phyloP scores from a whole-genome alignment of 148 eudicot genomes.

The Cornus controversa region DNA sequence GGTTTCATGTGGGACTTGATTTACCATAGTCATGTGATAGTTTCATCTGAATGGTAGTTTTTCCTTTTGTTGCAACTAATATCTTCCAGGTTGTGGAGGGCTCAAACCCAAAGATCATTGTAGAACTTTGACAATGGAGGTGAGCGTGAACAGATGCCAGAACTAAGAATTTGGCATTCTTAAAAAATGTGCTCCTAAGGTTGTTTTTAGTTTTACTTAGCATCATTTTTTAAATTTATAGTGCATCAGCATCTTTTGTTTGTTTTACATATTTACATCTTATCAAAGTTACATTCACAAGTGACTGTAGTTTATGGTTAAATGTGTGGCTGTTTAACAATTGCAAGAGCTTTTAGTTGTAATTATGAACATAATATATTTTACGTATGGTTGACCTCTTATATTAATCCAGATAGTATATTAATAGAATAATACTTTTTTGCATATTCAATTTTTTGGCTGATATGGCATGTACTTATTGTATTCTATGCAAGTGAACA shows the following conservation, averaged over 20 bases:
- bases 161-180: slow-evolving; percentile 93
- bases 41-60: neutral
- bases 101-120: slow-evolving; percentile 95
- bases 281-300: neutral
- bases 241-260: neutral
- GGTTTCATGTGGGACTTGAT: no score
- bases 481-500: slow-evolving; percentile 65
- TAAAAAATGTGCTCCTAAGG: slow-evolving; percentile 97
- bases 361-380: neutral
- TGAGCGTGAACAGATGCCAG: slow-evolving; percentile 97
- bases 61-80: neutral
- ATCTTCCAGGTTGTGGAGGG: slow-evolving; percentile 85
- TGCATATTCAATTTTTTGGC: slow-evolving; percentile 9
- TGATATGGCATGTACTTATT: neutral
- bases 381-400: no score
- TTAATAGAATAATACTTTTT: neutral
- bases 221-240: neutral
- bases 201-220: slow-evolving; percentile 5
- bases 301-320: neutral
- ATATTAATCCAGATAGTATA: no score
- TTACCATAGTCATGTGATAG: neutral
- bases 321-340: no score
- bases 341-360: neutral
- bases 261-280: neutral
- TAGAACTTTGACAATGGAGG: slow-evolving; percentile 99